phyloP scores from a whole-genome alignment of 805 yeast species.

The Cyberlindnera sargentensis region DNA sequence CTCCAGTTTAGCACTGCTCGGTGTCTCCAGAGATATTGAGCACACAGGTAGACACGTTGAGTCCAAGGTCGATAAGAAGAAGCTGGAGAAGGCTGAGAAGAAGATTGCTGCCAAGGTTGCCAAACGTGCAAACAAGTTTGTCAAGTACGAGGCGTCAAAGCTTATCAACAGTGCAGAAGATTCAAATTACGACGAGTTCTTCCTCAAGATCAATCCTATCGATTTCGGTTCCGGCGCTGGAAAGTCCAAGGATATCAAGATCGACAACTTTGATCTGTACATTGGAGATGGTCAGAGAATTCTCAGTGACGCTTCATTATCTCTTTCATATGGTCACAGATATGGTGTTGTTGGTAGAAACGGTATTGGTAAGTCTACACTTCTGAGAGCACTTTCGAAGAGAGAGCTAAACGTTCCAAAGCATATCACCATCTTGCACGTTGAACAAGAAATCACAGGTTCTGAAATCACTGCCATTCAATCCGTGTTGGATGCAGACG shows the following conservation, averaged over 20 bases:
- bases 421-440: constrained; percentile 92
- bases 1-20: constrained; percentile 67
- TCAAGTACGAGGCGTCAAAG: constrained; percentile 90
- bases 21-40: constrained; percentile 79
- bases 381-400: constrained; percentile 82
- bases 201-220: constrained; percentile 89
- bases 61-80: constrained; percentile 91
- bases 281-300: constrained; percentile 96
- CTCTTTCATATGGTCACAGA: constrained; percentile 86
- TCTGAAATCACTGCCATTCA: constrained; percentile 88
- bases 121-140: constrained; percentile 73
- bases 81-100: constrained; percentile 93
- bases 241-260: constrained; percentile 91
- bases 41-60: constrained; percentile 90
- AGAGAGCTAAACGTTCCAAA: constrained; percentile 93
- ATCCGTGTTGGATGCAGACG: constrained; percentile 98
- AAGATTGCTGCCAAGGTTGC: constrained; percentile 97
- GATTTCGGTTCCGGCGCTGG: constrained; percentile 89
- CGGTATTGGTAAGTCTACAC: constrained; percentile 98
- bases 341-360: constrained; percentile 98
- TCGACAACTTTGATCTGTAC: constrained; percentile 87
- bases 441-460: constrained; percentile 94
- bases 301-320: constrained; percentile 77
- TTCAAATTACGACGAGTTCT: constrained; percentile 89
- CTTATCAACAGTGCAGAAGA: constrained; percentile 56